Evolutionary conservation across 2,329 filamentous ascomycete species (phyloP), one percentile per base, ranked within the genome.

Genomic region (Sporothrix pseudoabietina): DNA sequence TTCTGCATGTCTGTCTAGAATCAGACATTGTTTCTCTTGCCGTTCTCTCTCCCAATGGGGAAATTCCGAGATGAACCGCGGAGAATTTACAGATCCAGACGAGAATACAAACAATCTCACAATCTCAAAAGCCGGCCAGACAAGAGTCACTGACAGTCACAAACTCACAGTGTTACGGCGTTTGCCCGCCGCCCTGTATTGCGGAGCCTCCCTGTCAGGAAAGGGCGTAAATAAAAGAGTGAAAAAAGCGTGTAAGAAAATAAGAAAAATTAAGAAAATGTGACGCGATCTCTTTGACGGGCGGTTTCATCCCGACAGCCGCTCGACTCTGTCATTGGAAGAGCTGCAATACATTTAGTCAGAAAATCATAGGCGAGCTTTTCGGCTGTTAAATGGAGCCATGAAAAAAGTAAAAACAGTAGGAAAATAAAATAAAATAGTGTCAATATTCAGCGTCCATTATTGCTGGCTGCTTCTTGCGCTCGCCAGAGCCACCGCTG

Each of bases 101-200:
- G 35, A 47, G 39, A 68, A 52, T 35, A 19, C 16, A 41, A 63
- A 10, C 14, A 44, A 47, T 14, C 19, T 14, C 61, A 47, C 14
- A 44, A 47, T 14, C 35, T 35, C 35, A 35, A 30, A 66, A 47
- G n/a, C 39, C 39, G 65, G 44, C 16, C 26, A 16, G 26, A 52
- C 16, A 69, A 39, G 66, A 69, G 66, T 69, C 65, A 69, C 41
- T 19, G 22, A 35, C 35, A 44, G 41, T 49, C 44, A 47, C 44
- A 47, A 6, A 4, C 6, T 47, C 8, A 49, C 44, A 49, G 14
- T 14, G 14, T 32, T 54, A 49, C 66, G 30, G 66, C 55, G 65
- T 52, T 68, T 68, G 44, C 41, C 65, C 65, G 41, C 65, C 65
- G 26, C 47, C 26, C 26, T 10, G 39, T 9, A 22, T 44, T 22